Evolutionary conservation across 2,329 filamentous ascomycete genomes (phyloP).

Genomic region (Xylaria polymorpha): DNA sequence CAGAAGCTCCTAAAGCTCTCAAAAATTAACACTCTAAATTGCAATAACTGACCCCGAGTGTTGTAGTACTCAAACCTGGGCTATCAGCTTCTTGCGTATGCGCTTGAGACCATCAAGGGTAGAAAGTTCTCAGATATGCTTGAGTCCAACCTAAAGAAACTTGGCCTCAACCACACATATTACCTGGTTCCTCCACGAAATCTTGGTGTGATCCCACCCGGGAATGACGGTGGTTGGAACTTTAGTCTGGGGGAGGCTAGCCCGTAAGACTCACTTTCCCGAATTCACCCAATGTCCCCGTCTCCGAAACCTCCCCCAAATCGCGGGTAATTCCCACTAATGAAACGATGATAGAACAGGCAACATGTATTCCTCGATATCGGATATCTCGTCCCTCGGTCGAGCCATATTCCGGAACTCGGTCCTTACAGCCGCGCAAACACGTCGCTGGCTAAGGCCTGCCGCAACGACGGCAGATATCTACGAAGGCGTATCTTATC

Average conservation of each 20-base stretch:
- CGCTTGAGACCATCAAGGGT: constrained; percentile 45
- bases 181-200: constrained; percentile 40
- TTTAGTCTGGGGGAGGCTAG: constrained; percentile 54
- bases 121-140: constrained; percentile 44
- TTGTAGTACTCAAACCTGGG: constrained; percentile 45
- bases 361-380: constrained; percentile 58
- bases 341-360: constrained; percentile 49
- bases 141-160: constrained; percentile 39
- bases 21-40: too few species aligned
- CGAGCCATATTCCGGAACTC: constrained; percentile 56
- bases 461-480: constrained; percentile 53
- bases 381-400: constrained; percentile 57
- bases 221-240: constrained; percentile 47
- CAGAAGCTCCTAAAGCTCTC: too few species aligned
- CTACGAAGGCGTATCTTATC: constrained; percentile 54
- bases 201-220: constrained; percentile 43
- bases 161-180: constrained; percentile 43
- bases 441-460: constrained; percentile 60
- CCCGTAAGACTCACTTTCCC: constrained; percentile 50
- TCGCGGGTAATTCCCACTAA: background rate
- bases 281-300: background rate
- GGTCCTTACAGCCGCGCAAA: constrained; percentile 51
- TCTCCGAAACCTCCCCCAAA: background rate
- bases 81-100: constrained; percentile 47
- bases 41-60: too few species aligned